Evolutionary conservation across 225 moss, liverwort and hornwort genomes (phyloP), one percentile per base, ranked within the genome.

Genomic region (Pseudoscleropodium purum): DNA sequence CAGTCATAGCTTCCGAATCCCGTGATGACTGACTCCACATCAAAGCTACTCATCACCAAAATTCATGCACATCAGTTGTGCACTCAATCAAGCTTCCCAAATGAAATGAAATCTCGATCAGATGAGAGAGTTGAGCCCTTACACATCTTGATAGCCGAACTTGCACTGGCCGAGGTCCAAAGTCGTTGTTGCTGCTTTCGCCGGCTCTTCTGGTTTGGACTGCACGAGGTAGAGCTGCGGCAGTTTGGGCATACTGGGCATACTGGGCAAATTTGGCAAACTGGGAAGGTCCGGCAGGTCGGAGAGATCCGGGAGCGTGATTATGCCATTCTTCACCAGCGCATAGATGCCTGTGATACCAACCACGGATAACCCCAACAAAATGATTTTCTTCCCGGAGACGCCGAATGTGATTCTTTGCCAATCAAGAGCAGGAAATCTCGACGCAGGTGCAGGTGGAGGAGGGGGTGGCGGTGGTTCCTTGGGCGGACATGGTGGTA

Each of bases 81-180:
- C 39, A 80, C 79, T n/a, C 59, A 80, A 66, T 20, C 61, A 84
- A 87, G 70, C 70, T 70, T 69, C 70, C 20, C 64, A 56, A 66
- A 79, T 57, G 61, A 33, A 45, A 43, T 65, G 82, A 60, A 84
- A 75, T 87, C 60, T 85, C 60, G 59, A 30, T 41, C 12, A 52
- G 49, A 84, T 80, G 81, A 81, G 64, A 77, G 82, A 87, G 85
- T 69, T 18, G 37, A 61, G 61, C 81, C 41, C 94, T 90, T 90
- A 93, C 94, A 94, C 80, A 79, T 94, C 94, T 89, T 94, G 85
- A 26, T 93, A 90, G 79, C 94, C 92, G 41, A 93, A 94, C 67
- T 89, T 90, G 92, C 92, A 94, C 29, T 90, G 88, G 73, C 56
- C 87, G 31, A 92, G 91, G 34, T 82, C 73, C 49, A 77, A 88